Base-by-base conservation (phyloP, 202 grass and related monocot genomes). In the Schoenoplectus triqueter region DNA sequence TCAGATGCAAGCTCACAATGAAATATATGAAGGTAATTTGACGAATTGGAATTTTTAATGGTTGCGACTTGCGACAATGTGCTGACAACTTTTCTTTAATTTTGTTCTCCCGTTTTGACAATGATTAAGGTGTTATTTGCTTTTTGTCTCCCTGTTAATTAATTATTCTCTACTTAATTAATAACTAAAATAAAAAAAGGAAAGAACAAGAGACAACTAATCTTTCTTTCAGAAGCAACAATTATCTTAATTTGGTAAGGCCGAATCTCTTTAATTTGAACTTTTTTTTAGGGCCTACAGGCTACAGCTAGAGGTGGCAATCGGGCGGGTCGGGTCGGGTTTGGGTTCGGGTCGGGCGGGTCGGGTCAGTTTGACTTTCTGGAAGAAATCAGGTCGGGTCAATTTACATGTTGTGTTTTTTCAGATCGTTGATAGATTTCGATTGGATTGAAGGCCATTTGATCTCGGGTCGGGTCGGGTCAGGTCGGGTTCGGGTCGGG, bases 201-300 rank as follows among this genome's bases (percentile, higher is more conserved):
- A 62, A 64, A 64, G 10, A 68, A 2, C 8, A 6, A 14, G 22
- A 51, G 48, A 50, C 2, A 73, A 10, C 10, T 7, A 13, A 55
- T 40, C 18, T 55, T 76, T 76, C 71, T 50, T 75, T 76, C 55
- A 56, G 11, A 76, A 76, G 49, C 72, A 55, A 54, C 21, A 5
- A 10, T 41, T 57, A 55, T 77, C 48, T 76, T 56, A 56, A 76
- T 76, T 56, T 31, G 50, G 20, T 22, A 56, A 56, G 45, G 3
- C 10, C 2, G 11, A 77, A 77, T 77, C 50, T 57, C 50, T 77
- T 77, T 57, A 77, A 57, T 41, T 51, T 13, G 10, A 20, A n/a
- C 11, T 15, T 14, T 56, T n/a, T n/a, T 31, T 57, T 31, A 41
- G 73, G 50, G 49, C 71, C 18, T 54, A 75, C 48, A 31, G 31